Base-by-base conservation (phyloP, 371 early-diverging fungal genomes). In the Lichtheimia ramosa region DNA sequence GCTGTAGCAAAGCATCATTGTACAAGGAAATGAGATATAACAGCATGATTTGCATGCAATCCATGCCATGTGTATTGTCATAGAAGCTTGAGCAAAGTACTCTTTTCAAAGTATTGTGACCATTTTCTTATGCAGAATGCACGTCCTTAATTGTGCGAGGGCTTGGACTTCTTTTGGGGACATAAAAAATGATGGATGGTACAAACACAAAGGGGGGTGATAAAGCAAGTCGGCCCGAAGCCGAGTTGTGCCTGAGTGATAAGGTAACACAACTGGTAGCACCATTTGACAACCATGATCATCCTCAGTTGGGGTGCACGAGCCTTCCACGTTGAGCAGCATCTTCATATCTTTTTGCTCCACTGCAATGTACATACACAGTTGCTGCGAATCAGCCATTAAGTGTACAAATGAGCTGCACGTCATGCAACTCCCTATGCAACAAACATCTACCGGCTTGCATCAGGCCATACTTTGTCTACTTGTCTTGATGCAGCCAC, bases 201-300 rank as follows among this genome's bases (percentile, higher is more conserved):
- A 46, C n/a, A 46, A n/a, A 46, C 16, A 16, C 46, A 2, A 20
- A 5, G 5, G 7, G 21, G 46, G 46, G 46, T 18, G 21, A 46
- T n/a, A 46, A 46, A 46, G 12, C 21, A 21, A 46, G n/a, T 46
- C 46, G 46, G 46, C 5, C 46, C 46, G 46, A 46, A 21, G 18
- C 21, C 46, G 46, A 10, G 18, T 46, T 46, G 46, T 46, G 46
- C 46, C 46, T 46, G 46, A 46, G 46, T n/a, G 18, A 10, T 6
- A 46, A 18, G 18, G n/a, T 21, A 18, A 21, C 21, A 18, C n/a
- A n/a, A 10, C 2, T 21, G 46, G 46, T 46, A 18, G 46, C 21
- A 46, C 46, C 21, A 46, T 46, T 46, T 46, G 46, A n/a, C 46
- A 46, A 46, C 46, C 46, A 46, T 46, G 46, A 46, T 21, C 21